Evolutionary conservation across 202 grass and related monocot genomes (phyloP).

Genomic region (Digitaria exilis): DNA sequence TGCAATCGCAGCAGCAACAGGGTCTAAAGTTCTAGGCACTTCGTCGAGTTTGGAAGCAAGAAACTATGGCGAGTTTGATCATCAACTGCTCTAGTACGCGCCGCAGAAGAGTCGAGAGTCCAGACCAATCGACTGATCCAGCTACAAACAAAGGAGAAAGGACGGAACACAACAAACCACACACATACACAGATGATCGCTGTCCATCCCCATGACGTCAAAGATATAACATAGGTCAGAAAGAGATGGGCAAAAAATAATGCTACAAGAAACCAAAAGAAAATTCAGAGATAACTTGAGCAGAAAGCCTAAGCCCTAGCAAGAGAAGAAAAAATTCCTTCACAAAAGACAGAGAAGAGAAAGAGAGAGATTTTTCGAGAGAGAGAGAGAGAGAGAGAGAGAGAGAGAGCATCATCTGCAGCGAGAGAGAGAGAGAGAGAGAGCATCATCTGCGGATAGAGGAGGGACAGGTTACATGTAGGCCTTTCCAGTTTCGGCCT

Average conservation of each 20-base stretch:
- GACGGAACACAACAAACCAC: constrained; percentile 18
- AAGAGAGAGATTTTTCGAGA: too few relatives aligned
- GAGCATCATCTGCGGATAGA: constrained; percentile 6
- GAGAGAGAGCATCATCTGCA: background rate
- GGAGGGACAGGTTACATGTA: constrained; percentile 10
- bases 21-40: background rate
- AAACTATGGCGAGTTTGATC: background rate
- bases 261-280: background rate
- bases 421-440: background rate
- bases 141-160: background rate
- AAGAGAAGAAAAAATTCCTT: background rate
- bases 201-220: constrained; percentile 42
- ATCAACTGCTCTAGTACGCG: background rate
- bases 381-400: too few relatives aligned
- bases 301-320: background rate
- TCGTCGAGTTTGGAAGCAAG: background rate
- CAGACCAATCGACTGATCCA: background rate
- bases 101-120: background rate
- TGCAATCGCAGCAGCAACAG: background rate
- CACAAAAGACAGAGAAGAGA: constrained; percentile 1
- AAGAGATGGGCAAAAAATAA: background rate
- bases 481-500: constrained; percentile 37
- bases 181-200: constrained; percentile 20
- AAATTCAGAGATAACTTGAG: background rate
- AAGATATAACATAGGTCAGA: constrained; percentile 32